Evolutionary conservation across 2,329 filamentous ascomycete genomes (phyloP).

Genomic region (Sphaerulina populicola): DNA sequence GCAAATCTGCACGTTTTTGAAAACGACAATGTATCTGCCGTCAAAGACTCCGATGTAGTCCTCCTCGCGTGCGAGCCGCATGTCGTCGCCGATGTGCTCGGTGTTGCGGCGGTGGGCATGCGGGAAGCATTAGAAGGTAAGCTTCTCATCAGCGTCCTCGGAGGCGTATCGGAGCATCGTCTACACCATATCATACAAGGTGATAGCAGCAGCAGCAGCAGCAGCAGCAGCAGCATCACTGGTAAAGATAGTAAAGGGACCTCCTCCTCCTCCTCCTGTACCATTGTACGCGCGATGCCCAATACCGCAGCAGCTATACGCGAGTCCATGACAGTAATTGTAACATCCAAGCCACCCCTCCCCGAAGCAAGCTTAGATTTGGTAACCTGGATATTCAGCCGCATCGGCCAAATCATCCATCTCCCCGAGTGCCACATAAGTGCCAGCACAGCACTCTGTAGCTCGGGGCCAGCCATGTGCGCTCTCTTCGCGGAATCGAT

Average conservation of each 20-base stretch:
- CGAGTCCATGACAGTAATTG: conserved; percentile 73
- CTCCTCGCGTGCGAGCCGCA: conserved; percentile 70
- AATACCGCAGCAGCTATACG: conserved; percentile 73
- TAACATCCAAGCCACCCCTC: conserved; percentile 52
- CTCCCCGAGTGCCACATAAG: conserved; percentile 63
- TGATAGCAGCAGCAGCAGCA: conserved; percentile 29
- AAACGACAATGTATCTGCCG: conserved; percentile 62
- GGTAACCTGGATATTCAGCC: conserved; percentile 67
- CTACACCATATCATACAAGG: conserved; percentile 50
- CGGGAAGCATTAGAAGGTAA: conserved; percentile 66
- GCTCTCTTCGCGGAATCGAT: conserved; percentile 66
- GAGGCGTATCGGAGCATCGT: conserved; percentile 63
- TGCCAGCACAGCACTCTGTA: conserved; percentile 63
- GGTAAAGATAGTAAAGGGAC: too few species aligned
- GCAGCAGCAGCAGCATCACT: too few species aligned
- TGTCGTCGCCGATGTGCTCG: conserved; percentile 54
- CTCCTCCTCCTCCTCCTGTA: conserved; percentile 39
- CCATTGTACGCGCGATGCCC: conserved; percentile 71
- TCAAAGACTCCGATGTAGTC: conserved; percentile 61
- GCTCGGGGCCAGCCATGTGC: conserved; percentile 68
- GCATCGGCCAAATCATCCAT: conserved; percentile 62
- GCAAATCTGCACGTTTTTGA: conserved; percentile 57
- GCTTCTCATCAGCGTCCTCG: conserved; percentile 71
- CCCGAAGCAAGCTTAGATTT: conserved; percentile 47
- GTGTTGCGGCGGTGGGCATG: conserved; percentile 52